Percentiles rank a stretch among this genome's conserved stretches.
Evolutionary conservation across 1,139 yeast species (phyloP).

Genomic region (Nakaseomyces sp.): DNA sequence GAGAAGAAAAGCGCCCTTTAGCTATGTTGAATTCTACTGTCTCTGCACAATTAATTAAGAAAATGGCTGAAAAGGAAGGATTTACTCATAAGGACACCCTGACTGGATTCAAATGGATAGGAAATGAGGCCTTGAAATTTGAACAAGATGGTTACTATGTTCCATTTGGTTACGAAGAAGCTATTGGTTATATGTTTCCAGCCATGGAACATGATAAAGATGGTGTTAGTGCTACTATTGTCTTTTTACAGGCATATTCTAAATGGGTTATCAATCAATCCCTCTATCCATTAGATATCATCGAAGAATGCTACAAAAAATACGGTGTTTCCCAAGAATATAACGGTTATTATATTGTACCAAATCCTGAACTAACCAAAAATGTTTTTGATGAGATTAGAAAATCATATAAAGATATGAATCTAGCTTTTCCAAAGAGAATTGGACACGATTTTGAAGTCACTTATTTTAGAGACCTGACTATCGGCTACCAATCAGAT

Average conservation of each 20-base stretch:
- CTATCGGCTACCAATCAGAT: constrained; percentile 68
- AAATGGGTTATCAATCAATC: constrained; percentile 35
- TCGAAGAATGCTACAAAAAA: constrained; percentile 49
- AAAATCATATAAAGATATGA: constrained; percentile 12
- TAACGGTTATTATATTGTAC: constrained; percentile 75
- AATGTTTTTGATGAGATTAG: constrained; percentile 47
- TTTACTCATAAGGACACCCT: constrained; percentile 70
- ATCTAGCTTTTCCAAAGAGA: constrained; percentile 26
- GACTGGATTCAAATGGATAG: constrained; percentile 97
- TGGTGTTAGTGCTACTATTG: constrained; percentile 72
- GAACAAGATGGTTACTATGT: constrained; percentile 57
- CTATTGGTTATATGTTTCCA: constrained; percentile 88
- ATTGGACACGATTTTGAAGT: constrained; percentile 41
- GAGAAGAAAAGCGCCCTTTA: constrained; percentile 24
- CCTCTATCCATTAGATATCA: constrained; percentile 35
- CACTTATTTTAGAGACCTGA: constrained; percentile 70
- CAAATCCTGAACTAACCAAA: constrained; percentile 44
- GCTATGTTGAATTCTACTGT: constrained; percentile 83
- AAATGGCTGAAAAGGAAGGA: constrained; percentile 57
- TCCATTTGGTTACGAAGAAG: constrained; percentile 92
- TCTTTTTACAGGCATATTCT: constrained; percentile 65
- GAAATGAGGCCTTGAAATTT: constrained; percentile 73
- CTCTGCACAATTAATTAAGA: constrained; percentile 70
- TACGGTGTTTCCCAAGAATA: constrained; percentile 79
- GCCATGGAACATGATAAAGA: constrained; percentile 81